A percentile compares a stretch with the other conserved stretches of the same genome.
Conservation (phyloP, 768 basidiomycete genomes). For the Albatrellus ellisii region DNA sequence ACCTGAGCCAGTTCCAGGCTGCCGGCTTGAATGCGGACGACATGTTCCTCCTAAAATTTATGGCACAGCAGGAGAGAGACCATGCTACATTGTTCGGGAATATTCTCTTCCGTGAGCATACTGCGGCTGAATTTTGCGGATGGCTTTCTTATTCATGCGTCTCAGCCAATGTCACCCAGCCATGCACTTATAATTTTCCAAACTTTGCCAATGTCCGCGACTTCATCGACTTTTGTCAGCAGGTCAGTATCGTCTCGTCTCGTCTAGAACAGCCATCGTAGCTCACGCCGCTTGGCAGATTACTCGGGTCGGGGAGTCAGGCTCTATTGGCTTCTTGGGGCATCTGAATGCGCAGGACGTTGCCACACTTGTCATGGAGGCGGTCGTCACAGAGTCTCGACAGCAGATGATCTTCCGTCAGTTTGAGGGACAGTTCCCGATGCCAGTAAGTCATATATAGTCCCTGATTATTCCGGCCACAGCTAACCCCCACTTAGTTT, state of each 20-base stretch:
- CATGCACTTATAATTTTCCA: conserved; percentile 43
- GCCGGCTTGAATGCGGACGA: conserved; percentile 41
- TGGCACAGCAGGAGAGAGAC: conserved; percentile 52
- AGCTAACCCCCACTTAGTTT: conserved; percentile 13
- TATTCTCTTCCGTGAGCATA: conserved; percentile 29
- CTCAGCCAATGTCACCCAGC: conserved; percentile 30
- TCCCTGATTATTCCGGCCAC: not conserved
- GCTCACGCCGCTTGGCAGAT: conserved; percentile 16
- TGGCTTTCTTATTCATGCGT: not conserved
- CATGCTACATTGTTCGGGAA: conserved; percentile 43
- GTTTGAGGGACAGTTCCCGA: conserved; percentile 46
- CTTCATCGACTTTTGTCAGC: conserved; percentile 48
- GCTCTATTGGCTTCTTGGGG: conserved; percentile 51
- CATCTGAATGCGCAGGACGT: conserved; percentile 45
- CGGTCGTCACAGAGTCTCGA: conserved; percentile 47
- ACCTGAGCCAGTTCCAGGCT: conserved; percentile 38
- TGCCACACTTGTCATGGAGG: conserved; percentile 38
- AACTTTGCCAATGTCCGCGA: conserved; percentile 38
- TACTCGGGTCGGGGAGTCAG: conserved; percentile 42
- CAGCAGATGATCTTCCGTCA: conserved; percentile 59
- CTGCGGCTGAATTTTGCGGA: conserved; percentile 1
- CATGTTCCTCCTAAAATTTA: conserved; percentile 42
- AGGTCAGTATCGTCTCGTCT: conserved; percentile 17
- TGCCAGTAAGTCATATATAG: conserved; percentile 27
- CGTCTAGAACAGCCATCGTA: not conserved